Evolutionary conservation across 352 stramenopile species (phyloP), one percentile per base, ranked within the genome.

Genomic region (Hyaloperonospora brassicae): DNA sequence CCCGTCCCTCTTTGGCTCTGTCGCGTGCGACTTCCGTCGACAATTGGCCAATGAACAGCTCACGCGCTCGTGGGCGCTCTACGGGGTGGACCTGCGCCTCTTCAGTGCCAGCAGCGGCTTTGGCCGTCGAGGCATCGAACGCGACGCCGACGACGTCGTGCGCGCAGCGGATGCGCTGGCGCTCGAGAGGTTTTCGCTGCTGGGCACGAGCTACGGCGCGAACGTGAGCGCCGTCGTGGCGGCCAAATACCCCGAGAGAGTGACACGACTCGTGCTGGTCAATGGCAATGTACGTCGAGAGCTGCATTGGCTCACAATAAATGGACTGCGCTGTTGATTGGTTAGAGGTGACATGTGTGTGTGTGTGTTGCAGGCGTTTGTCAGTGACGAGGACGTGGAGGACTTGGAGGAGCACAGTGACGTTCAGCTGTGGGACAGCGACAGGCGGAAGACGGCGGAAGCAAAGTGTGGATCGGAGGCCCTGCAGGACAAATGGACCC

Each of bases 191-290:
- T 87, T 83, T 40, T 86, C 79, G 55, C 70, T 91, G 24, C 40
- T 93, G 27, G 83, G 80, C 23, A 88, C 76, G 69, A 87, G 79
- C 45, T 76, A 84, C 13, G 83, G 83, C 24, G 83, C 83, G 41
- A 93, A 91, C 58, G 70, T 82, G 13, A 71, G 69, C 39, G 80
- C 79, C 24, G 79, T 88, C 8, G 56, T 93, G 14, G 80, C 83
- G 2, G 75, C 78, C 40, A 84, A 71, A 53, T 73, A 84, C 47
- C 79, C 83, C 0, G 72, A 87, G 35, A 72, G 78, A 34, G 69
- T 93, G 24, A 66, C 76, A 14, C 76, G 83, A 3, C 76, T 93
- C 21, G 76, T 88, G 41, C 61, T 93, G 39, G 62, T 91, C 47
- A 87, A 87, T 34, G 80, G 80, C 55, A 93, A 93, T 54, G 82